Conservation (phyloP, 2,329 filamentous ascomycete genomes). For the Pyricularia sp. region DNA sequence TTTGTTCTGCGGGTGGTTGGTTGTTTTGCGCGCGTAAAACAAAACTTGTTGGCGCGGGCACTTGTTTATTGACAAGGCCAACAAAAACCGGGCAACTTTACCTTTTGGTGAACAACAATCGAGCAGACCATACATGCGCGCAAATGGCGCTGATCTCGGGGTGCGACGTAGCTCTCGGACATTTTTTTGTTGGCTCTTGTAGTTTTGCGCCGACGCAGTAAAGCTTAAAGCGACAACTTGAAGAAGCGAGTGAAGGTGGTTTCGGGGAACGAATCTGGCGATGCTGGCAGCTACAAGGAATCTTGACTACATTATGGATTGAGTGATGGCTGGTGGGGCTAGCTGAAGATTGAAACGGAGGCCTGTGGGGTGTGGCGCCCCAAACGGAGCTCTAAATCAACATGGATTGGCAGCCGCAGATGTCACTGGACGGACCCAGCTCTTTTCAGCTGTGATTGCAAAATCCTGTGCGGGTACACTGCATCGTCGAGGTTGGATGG, state of each 20-base stretch:
- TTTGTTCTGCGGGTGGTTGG: neutral
- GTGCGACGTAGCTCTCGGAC: conserved; percentile 52
- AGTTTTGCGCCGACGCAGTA: neutral
- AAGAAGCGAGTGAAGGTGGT: neutral
- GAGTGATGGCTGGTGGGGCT: neutral
- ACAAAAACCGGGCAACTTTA: conserved; percentile 25
- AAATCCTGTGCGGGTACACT: neutral
- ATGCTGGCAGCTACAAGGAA: neutral
- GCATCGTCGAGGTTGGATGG: neutral
- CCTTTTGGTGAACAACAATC: conserved; percentile 71
- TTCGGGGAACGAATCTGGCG: neutral
- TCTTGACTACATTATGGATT: neutral
- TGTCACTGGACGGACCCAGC: neutral
- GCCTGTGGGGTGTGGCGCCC: neutral
- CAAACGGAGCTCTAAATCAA: neutral
- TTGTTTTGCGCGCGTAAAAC: neutral
- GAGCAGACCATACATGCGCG: conserved; percentile 99
- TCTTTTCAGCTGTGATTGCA: neutral
- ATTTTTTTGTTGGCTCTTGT: conserved; percentile 15
- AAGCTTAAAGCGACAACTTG: neutral
- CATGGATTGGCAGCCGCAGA: neutral
- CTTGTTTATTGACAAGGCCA: conserved; percentile 6
- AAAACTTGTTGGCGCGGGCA: neutral
- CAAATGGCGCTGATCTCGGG: conserved; percentile 68
- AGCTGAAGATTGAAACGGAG: neutral